Evolutionary conservation across 2,329 filamentous ascomycete species (phyloP), one percentile per base, ranked within the genome.

Genomic region (Colletotrichum sidae): DNA sequence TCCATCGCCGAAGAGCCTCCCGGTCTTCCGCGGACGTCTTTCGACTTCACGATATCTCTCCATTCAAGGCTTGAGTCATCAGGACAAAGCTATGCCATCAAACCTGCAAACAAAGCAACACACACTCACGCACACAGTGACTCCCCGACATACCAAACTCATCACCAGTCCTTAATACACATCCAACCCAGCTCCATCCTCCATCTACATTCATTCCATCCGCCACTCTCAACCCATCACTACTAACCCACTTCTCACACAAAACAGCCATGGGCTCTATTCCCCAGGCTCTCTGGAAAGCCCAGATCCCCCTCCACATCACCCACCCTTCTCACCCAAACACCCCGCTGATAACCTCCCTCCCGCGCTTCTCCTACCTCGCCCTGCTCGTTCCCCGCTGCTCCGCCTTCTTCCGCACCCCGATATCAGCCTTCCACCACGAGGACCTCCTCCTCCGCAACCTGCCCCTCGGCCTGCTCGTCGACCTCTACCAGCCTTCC

Each of bases 341-440:
- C 67, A 76, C 77, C 52, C 84, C 84, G 15, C 86, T 87, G 71
- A 77, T 88, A 72, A 80, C 83, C 39, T 80, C 79, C 56, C 77
- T 88, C 62, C 85, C 86, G 51, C 85, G 86, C 70, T 86, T 88
- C 75, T 82, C 84, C 76, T 89, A 88, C 76, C 80, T 88, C 8
- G 82, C 86, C 10, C 78, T 88, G 67, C 79, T 88, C 38, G 78
- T 87, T 46, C 86, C 86, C 33, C 84, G 86, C 35, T 79, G 88
- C 51, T 77, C 80, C 1, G 76, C 81, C 67, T 88, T 82, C 75
- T 88, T 87, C 74, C 78, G 80, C 65, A 72, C 78, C 9, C 78
- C 84, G 3, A 87, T 85, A 75, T 86, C 84, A 38, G 87, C 84
- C 74, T 88, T 88, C 72, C 83, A 87, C 72, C 84, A 86, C 70